Evolutionary conservation across 257 asterid species (phyloP).

Genomic region (Apocynum venetum): DNA sequence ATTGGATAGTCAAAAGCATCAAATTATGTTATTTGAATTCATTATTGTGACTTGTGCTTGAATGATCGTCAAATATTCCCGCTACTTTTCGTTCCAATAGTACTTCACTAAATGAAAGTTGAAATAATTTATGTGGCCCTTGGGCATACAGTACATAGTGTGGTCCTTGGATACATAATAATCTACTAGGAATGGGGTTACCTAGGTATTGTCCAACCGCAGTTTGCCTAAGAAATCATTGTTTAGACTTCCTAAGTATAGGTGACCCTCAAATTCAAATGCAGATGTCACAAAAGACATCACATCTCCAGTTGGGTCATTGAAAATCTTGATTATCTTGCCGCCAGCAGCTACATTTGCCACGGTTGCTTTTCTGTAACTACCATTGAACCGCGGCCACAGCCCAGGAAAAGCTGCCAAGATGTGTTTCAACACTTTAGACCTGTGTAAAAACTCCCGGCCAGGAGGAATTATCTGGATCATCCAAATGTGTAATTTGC

Average conservation of each 20-base stretch:
- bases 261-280: constrained; percentile 55
- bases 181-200: neutral
- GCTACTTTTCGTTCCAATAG: neutral
- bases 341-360: constrained; percentile 59
- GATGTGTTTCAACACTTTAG: constrained; percentile 27
- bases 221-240: constrained; percentile 57
- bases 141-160: neutral
- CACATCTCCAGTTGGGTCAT: constrained; percentile 62
- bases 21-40: neutral
- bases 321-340: constrained; percentile 39
- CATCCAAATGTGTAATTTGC: neutral
- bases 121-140: neutral
- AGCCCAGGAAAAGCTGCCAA: constrained; percentile 23
- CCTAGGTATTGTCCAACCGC: neutral
- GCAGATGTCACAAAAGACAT: constrained; percentile 62
- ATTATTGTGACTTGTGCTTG: neutral
- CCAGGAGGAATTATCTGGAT: constrained; percentile 29
- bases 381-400: constrained; percentile 5
- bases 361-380: constrained; percentile 36
- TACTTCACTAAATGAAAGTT: neutral
- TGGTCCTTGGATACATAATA: neutral
- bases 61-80: neutral
- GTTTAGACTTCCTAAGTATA: constrained; percentile 62
- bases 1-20: constrained; percentile 6
- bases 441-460: constrained; percentile 35